Percentiles rank a stretch among this genome's conserved stretches.
Conservation (phyloP, 2,329 filamentous ascomycete genomes). For the Chalaropsis ovoidea region DNA sequence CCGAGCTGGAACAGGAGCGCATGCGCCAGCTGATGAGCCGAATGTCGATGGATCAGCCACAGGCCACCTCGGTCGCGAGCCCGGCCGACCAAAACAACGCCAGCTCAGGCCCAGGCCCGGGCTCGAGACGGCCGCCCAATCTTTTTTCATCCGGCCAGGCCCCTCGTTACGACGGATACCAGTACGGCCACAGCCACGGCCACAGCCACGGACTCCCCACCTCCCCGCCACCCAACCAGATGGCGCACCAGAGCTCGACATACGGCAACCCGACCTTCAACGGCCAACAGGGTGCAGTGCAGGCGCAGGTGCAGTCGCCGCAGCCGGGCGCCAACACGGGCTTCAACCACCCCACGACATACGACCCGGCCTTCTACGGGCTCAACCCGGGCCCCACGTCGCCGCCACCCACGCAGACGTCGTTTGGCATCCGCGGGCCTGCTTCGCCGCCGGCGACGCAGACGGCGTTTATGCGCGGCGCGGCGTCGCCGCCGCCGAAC, state of each 20-base stretch:
- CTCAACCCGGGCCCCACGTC: constrained; percentile 49
- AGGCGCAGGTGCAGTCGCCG: constrained; percentile 22
- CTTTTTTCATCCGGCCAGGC: constrained; percentile 41
- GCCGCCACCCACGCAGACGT: constrained; percentile 53
- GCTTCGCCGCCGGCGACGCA: constrained; percentile 52
- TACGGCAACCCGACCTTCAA: constrained; percentile 28
- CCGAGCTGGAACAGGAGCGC: constrained; percentile 79
- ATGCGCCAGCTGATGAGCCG: constrained; percentile 86
- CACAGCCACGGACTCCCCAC: constrained; percentile 51
- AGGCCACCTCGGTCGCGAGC: constrained; percentile 31
- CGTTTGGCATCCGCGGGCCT: constrained; percentile 38
- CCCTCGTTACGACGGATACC: constrained; percentile 46
- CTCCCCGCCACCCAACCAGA: constrained; percentile 45
- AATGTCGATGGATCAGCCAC: constrained; percentile 69
- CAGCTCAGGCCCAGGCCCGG: constrained; percentile 27
- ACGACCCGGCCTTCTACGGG: constrained; percentile 52
- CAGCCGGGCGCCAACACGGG: constrained; percentile 19
- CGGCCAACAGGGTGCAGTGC: constrained; percentile 33
- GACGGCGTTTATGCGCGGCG: constrained; percentile 33
- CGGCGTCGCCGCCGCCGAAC: constrained; percentile 50
- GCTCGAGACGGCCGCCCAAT: constrained; percentile 33
- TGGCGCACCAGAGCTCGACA: constrained; percentile 32
- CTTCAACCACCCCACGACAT: constrained; percentile 41
- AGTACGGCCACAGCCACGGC: constrained; percentile 46
- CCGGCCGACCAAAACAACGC: constrained; percentile 30